Evolutionary conservation across 2,329 filamentous ascomycete species (phyloP).

Genomic region (Hypoxylon rubiginosum): DNA sequence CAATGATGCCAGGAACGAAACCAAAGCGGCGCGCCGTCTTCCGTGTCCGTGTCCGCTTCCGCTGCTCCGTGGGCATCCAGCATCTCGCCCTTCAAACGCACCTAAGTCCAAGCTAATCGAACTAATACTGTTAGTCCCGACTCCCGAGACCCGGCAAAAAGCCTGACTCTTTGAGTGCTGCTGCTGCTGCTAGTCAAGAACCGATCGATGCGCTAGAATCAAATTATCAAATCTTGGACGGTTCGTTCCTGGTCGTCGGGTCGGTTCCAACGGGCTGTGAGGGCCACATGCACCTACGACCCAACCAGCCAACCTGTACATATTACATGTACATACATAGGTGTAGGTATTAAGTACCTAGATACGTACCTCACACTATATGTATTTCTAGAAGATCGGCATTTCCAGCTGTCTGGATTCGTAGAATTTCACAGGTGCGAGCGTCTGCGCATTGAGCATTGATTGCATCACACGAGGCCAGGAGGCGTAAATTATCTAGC

Average conservation of each 20-base stretch:
- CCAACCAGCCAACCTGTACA: background rate
- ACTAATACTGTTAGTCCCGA: conserved; percentile 15
- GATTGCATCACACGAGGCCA: conserved; percentile 12
- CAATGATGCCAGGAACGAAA: conserved; percentile 1
- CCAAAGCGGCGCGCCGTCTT: conserved; percentile 12
- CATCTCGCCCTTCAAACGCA: background rate
- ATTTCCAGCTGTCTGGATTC: conserved; percentile 24
- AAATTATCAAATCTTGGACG: background rate
- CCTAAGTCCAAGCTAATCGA: background rate
- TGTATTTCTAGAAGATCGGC: conserved; percentile 16
- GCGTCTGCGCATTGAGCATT: background rate
- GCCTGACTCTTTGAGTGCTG: conserved; percentile 11
- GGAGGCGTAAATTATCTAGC: conserved; percentile 1
- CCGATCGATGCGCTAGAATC: background rate
- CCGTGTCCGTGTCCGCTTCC: background rate
- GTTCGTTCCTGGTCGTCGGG: conserved; percentile 17
- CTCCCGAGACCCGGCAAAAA: conserved; percentile 27
- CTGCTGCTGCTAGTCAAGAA: background rate
- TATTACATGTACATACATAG: no score
- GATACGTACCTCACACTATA: background rate
- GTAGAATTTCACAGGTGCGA: conserved; percentile 20
- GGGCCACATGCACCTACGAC: background rate
- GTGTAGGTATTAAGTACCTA: background rate
- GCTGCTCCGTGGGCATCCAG: conserved; percentile 1
- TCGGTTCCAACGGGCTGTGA: conserved; percentile 1